Conservation (phyloP, 768 basidiomycete species). For the Tricholoma sp. region DNA sequence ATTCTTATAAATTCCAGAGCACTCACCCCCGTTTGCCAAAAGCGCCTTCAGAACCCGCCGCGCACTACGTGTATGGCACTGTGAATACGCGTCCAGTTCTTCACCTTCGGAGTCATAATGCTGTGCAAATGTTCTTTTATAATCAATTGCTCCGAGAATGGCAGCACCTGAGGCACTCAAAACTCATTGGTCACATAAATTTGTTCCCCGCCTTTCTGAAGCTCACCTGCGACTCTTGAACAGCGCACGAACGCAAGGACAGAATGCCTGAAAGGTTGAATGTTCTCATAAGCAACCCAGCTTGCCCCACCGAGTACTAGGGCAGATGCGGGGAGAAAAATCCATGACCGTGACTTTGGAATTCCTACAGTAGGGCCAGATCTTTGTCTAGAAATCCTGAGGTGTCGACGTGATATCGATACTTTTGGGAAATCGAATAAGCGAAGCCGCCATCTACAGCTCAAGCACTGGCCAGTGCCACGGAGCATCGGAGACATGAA, state of each 20-base stretch:
- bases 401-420: constrained; percentile 2
- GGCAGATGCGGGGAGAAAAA: constrained; percentile 32
- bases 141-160: constrained; percentile 60
- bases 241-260: constrained; percentile 73
- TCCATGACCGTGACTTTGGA: constrained; percentile 21
- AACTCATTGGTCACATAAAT: constrained; percentile 13
- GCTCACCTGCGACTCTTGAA: constrained; percentile 67
- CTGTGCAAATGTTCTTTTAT: constrained; percentile 62
- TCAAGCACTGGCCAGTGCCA: constrained; percentile 10
- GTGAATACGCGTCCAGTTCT: constrained; percentile 51
- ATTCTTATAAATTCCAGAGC: not conserved
- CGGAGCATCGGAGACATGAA: constrained; percentile 14
- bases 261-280: constrained; percentile 71
- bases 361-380: not conserved
- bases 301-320: constrained; percentile 31
- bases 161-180: constrained; percentile 44
- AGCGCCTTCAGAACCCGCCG: constrained; percentile 75
- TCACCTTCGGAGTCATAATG: constrained; percentile 48
- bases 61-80: constrained; percentile 84
- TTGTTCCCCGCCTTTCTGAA: constrained; percentile 9
- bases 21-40: constrained; percentile 79
- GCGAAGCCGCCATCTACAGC: constrained; percentile 13
- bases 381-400: constrained; percentile 6
- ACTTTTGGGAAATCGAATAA: not conserved
- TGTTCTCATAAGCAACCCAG: constrained; percentile 57